Evolutionary conservation across 148 eudicot genomes (phyloP).

Genomic region (Rhododendron griersonianum): DNA sequence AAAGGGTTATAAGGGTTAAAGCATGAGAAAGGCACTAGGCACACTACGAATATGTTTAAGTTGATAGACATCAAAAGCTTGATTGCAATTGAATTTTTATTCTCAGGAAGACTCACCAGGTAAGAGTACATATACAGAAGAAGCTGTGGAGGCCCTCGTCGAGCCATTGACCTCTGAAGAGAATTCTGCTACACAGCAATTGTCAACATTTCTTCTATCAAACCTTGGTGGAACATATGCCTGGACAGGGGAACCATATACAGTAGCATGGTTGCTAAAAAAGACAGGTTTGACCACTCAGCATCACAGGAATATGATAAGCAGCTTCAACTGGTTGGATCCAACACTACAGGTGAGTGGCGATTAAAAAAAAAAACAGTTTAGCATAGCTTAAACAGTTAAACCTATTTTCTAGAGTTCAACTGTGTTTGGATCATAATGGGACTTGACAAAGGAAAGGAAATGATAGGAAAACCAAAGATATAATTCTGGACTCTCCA

Average conservation of each 20-base stretch:
- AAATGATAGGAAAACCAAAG: neutral
- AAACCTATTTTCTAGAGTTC: neutral
- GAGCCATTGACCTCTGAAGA: constrained; percentile 32
- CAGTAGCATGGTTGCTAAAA: constrained; percentile 44
- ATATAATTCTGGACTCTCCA: neutral
- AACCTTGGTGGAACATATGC: constrained; percentile 53
- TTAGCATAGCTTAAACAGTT: neutral
- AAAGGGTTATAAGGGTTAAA: neutral
- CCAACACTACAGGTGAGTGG: constrained; percentile 34
- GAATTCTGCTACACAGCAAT: constrained; percentile 23
- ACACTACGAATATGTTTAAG: neutral
- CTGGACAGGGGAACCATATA: constrained; percentile 53
- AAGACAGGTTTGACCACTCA: constrained; percentile 44
- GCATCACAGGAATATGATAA: constrained; percentile 43
- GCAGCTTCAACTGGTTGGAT: constrained; percentile 37
- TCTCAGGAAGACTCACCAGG: constrained; percentile 42
- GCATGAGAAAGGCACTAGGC: neutral
- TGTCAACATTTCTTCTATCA: constrained; percentile 43
- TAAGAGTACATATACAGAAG: constrained; percentile 24
- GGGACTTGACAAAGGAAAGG: neutral
- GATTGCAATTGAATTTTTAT: neutral
- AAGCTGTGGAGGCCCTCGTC: constrained; percentile 33
- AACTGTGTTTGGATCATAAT: neutral
- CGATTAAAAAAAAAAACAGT: neutral
- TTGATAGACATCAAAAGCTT: neutral